A percentile compares a stretch with the other conserved stretches of the same genome.
These are phyloP conservation scores for Sesbania bispinosa DNA, from an alignment of 306 rosid species.

Conservation along the genomic window DNA sequence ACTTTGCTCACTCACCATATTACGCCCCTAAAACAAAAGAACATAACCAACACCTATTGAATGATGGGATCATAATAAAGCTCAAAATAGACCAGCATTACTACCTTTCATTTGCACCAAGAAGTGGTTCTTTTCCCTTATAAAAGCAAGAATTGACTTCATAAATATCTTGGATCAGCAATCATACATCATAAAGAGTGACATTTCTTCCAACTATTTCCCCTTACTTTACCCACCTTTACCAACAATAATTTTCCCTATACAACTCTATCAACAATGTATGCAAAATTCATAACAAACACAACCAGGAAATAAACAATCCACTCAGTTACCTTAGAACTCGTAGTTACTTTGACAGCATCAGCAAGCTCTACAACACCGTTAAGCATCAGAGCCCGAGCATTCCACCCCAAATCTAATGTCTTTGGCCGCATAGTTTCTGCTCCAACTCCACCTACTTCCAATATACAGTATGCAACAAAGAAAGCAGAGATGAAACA, in stretches of 20 bases:
- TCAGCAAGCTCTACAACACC: slow-evolving; percentile 48
- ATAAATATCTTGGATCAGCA: neutral
- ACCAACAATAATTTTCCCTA: neutral
- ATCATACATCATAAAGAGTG: neutral
- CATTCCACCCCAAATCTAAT: slow-evolving; percentile 87
- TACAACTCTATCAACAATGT: too few species aligned
- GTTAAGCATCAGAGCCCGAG: slow-evolving; percentile 81
- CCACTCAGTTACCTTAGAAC: too few species aligned
- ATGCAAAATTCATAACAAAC: too few species aligned
- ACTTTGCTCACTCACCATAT: too few species aligned
- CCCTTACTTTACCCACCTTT: neutral
- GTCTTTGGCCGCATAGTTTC: slow-evolving; percentile 90
- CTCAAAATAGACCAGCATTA: neutral
- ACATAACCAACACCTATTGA: neutral
- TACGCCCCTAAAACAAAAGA: slow-evolving; percentile 61
- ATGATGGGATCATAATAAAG: neutral
- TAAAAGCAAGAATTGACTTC: too few species aligned
- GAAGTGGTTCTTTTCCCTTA: neutral
- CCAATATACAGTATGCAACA: slow-evolving; percentile 47
- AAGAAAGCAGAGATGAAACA: neutral
- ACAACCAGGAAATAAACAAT: too few species aligned
- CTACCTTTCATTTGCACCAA: neutral
- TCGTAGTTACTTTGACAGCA: slow-evolving; percentile 57
- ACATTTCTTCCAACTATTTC: neutral
- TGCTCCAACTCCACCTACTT: slow-evolving; percentile 62